Base-by-base conservation (phyloP, 768 basidiomycete genomes). In the Porphyrellus cyaneotinctus region DNA sequence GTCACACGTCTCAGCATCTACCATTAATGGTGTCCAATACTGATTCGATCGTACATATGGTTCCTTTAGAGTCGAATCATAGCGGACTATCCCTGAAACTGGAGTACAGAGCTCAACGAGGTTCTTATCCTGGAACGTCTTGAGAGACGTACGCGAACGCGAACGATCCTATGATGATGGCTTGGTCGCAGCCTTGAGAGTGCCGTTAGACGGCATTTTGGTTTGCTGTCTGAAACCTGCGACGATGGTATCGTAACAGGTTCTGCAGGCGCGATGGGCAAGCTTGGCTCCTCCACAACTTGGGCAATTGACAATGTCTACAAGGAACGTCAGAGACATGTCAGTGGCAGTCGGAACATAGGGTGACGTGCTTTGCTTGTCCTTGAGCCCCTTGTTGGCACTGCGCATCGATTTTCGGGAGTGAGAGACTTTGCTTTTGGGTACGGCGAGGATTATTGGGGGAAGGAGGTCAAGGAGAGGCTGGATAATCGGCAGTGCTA, bases 381-480 rank as follows among this genome's bases (percentile, higher is more conserved):
- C 94, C 69, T 94, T 91, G 62, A 97, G 73, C 1, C 94, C 93
- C 70, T 98, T 98, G 71, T 94, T 93, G 15, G 94, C 88, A 57
- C 84, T 84, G 37, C 95, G 80, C 93, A 95, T 95, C n/a, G 87
- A 80, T 70, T 98, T 98, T 47, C 90, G 79, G 20, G 91, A 93
- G 72, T 97, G 94, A 0, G 94, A 93, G 12, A 84, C 80, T 72
- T 95, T 95, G 68, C 87, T 88, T 74, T 97, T 97, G 23, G 95
- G 95, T 2, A 95, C 95, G 23, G 94, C 93, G 38, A 93, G 81
- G 18, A 97, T 74, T 68, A 95, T 84, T 1, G 93, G 79, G 13
- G 95, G 95, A 56, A 97, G 79, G 39, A 97, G 80, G 57, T 95
- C 90, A 36, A 77, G 71, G 20, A 86, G 69, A 3, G 77, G 74